Conservation (phyloP, 352 stramenopile genomes). For the Plasmopara halstedii region DNA sequence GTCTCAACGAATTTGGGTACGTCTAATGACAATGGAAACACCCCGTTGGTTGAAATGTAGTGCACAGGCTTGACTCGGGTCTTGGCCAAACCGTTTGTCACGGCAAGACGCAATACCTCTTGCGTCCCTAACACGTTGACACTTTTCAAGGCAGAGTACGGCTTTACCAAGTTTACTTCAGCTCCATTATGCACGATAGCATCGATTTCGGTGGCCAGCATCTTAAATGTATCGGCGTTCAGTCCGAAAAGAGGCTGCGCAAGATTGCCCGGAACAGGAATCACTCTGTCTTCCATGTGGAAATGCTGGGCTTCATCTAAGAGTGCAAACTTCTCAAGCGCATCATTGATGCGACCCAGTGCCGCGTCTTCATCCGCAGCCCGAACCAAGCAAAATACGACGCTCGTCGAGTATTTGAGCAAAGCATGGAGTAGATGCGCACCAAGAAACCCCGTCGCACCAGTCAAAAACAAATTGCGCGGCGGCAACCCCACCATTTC, state of each 20-base stretch:
- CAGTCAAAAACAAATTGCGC: constrained; percentile 82
- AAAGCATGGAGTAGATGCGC: constrained; percentile 79
- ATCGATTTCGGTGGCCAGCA: constrained; percentile 81
- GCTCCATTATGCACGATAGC: constrained; percentile 89
- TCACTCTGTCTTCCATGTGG: constrained; percentile 61
- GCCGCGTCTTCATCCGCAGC: constrained; percentile 37
- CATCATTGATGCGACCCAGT: constrained; percentile 45
- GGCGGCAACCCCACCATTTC: constrained; percentile 68
- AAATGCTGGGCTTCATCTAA: constrained; percentile 41
- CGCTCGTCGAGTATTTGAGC: constrained; percentile 55
- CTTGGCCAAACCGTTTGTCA: constrained; percentile 68
- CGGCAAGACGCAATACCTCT: constrained; percentile 82
- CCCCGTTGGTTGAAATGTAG: constrained; percentile 89
- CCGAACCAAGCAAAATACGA: constrained; percentile 82
- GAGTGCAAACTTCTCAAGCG: constrained; percentile 50
- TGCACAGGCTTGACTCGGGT: constrained; percentile 78
- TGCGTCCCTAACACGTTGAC: constrained; percentile 88
- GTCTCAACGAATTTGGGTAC: constrained; percentile 36
- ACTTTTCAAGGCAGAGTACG: constrained; percentile 80
- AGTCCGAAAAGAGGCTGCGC: constrained; percentile 78
- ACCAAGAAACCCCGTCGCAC: constrained; percentile 88
- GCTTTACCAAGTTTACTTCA: constrained; percentile 90
- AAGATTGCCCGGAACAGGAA: constrained; percentile 68
- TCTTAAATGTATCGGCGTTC: constrained; percentile 75
- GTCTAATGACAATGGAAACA: constrained; percentile 60